Evolutionary conservation across 2,329 filamentous ascomycete genomes (phyloP).

Genomic region (Alternaria sp.): DNA sequence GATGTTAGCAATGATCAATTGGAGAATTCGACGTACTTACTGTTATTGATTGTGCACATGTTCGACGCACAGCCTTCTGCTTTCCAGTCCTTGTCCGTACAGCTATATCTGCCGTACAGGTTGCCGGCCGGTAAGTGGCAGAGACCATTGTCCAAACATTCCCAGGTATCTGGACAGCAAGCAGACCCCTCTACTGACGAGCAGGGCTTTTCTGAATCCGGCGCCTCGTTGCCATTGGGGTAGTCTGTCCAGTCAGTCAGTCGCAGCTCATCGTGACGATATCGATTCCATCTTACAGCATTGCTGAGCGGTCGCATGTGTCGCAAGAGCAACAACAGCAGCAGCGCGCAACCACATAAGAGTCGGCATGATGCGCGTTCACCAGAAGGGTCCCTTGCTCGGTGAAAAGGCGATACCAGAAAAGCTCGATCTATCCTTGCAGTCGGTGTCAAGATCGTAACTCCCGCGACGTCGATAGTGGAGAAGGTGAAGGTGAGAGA

Average conservation of each 20-base stretch:
- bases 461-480: background rate
- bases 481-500: constrained; percentile 13
- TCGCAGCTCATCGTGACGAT: too few relatives aligned
- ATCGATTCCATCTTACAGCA: too few relatives aligned
- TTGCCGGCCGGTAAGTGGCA: constrained; percentile 38
- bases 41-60: constrained; percentile 45
- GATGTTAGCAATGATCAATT: background rate
- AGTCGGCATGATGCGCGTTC: constrained; percentile 19
- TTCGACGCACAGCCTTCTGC: constrained; percentile 40
- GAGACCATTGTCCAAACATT: constrained; percentile 48
- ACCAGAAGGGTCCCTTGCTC: constrained; percentile 8
- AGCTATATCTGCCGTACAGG: constrained; percentile 43
- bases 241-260: too few relatives aligned
- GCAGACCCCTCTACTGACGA: constrained; percentile 41
- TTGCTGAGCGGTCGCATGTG: constrained; percentile 29
- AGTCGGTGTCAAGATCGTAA: constrained; percentile 9
- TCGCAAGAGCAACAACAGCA: constrained; percentile 20
- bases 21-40: constrained; percentile 16
- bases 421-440: constrained; percentile 3
- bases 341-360: constrained; percentile 28
- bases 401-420: background rate
- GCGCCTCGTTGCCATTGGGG: constrained; percentile 36
- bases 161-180: constrained; percentile 46
- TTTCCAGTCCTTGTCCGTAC: constrained; percentile 45
- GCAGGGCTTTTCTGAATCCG: constrained; percentile 41